These are phyloP conservation scores for Parafenestella ontariensis DNA, from an alignment of 2,329 filamentous ascomycete species.

Conservation along the genomic window DNA sequence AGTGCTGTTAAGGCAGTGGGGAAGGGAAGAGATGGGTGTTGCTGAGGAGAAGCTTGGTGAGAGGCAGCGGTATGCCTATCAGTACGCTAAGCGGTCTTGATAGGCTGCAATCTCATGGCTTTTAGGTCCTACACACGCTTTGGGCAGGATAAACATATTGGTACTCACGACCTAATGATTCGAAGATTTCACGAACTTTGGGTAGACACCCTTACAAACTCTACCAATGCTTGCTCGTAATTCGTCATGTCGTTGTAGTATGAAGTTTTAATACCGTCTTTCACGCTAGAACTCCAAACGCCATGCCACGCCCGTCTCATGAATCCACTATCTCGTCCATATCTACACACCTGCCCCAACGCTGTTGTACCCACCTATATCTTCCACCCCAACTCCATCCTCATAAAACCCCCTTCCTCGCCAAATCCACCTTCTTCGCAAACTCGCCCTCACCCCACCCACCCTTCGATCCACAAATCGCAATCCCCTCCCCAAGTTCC, in stretches of 20 bases:
- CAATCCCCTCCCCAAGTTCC: conserved; percentile 75
- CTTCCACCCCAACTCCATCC: neutral
- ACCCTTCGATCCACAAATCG: conserved; percentile 76
- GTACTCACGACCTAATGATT: neutral
- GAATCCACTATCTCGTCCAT: too few species aligned
- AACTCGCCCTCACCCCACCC: conserved; percentile 77
- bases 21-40: conserved; percentile 42
- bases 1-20: conserved; percentile 47
- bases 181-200: neutral
- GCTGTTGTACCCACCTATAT: neutral
- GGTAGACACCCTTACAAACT: neutral
- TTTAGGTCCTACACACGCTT: neutral
- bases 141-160: neutral
- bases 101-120: neutral
- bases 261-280: neutral
- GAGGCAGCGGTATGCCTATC: conserved; percentile 39
- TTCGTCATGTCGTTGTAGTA: neutral
- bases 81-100: conserved; percentile 30
- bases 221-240: neutral
- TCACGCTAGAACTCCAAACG: neutral
- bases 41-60: conserved; percentile 28
- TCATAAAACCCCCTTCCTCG: conserved; percentile 77
- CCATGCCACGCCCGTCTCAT: neutral
- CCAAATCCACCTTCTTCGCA: conserved; percentile 77
- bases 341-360: neutral